A percentile compares a stretch with the other conserved stretches of the same genome.
These are phyloP conservation scores for Annulohypoxylon stygium DNA, from an alignment of 495 filamentous ascomycete genomes.

Conservation along the genomic window DNA sequence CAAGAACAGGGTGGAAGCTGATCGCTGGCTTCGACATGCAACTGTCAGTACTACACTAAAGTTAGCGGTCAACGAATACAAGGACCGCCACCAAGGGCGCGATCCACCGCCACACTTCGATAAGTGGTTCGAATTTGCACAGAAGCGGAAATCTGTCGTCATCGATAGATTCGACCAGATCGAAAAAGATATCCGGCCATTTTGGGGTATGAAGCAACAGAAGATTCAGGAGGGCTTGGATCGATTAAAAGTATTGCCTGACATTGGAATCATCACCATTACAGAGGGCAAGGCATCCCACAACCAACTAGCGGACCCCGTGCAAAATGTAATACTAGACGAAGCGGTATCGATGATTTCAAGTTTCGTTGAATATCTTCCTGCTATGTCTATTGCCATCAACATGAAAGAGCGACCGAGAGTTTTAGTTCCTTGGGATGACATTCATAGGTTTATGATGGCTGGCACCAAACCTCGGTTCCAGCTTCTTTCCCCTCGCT, in stretches of 20 bases:
- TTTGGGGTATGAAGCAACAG: conserved; percentile 75
- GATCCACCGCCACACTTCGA: conserved; percentile 75
- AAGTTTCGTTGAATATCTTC: conserved; percentile 75
- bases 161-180: conserved; percentile 85
- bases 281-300: conserved; percentile 63
- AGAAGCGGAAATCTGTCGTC: conserved; percentile 69
- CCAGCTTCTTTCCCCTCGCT: conserved; percentile 40
- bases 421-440: conserved; percentile 76
- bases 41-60: conserved; percentile 64
- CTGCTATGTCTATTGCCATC: conserved; percentile 84
- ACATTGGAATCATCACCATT: conserved; percentile 57
- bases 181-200: conserved; percentile 75
- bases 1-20: conserved; percentile 61
- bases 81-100: conserved; percentile 63
- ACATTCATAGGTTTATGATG: conserved; percentile 52
- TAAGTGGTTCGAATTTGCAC: conserved; percentile 81
- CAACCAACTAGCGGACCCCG: conserved; percentile 57
- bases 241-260: conserved; percentile 38
- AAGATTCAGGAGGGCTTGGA: conserved; percentile 65
- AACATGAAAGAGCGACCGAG: conserved; percentile 85
- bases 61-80: conserved; percentile 70
- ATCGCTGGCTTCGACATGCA: conserved; percentile 60
- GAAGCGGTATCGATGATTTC: conserved; percentile 74
- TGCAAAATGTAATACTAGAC: conserved; percentile 68
- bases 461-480: conserved; percentile 50